Base-by-base conservation (phyloP, 2,329 filamentous ascomycete genomes). In the Escovopsis sp. region DNA sequence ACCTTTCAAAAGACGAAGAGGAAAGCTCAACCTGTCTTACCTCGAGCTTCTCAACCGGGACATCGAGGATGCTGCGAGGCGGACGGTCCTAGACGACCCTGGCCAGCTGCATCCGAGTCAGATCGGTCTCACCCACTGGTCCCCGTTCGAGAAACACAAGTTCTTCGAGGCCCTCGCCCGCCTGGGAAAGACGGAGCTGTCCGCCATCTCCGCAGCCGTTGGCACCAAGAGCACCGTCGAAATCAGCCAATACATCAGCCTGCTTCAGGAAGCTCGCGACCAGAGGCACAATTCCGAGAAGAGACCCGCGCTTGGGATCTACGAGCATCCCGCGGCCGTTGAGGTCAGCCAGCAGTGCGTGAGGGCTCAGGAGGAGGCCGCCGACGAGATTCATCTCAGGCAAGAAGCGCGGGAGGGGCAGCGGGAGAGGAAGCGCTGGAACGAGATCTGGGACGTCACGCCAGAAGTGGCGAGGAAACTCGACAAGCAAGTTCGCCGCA, bases 171-270 rank as follows among this genome's bases (percentile, higher is more conserved):
- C 74, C 0, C 57, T 93, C 3, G 66, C 70, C 1, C 72, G 73
- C 1, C 67, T 81, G 2, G 85, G 85, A 0, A 71, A 65, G 40
- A 71, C 76, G 50, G 66, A 86, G 46, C 51, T 81, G 1, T 60
- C 60, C 2, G 72, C 69, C 1, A 80, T 95, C 42, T 70, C 84
- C 1, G 52, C 60, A 8, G 67, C 71, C 0, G 65, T 94, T 13
- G 66, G 67, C 1, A 80, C 76, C 30, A 96, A 96, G 60, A 80
- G 76, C 44, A 71, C 76, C 48, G 55, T 81, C 8, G 86, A 95
- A 59, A 76, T 91, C 30, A 70, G 71, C 25, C 74, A 81, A 39
- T 87, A 87, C 54, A 57, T 93, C 5, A 53, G 65, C 7, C 57
- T 83, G 1, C 67, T 95, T 5, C 65, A 76, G 9, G 62, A 68